Base-by-base conservation (phyloP, 176 grass and related monocot genomes). In the Urochloa ruziziensis region DNA sequence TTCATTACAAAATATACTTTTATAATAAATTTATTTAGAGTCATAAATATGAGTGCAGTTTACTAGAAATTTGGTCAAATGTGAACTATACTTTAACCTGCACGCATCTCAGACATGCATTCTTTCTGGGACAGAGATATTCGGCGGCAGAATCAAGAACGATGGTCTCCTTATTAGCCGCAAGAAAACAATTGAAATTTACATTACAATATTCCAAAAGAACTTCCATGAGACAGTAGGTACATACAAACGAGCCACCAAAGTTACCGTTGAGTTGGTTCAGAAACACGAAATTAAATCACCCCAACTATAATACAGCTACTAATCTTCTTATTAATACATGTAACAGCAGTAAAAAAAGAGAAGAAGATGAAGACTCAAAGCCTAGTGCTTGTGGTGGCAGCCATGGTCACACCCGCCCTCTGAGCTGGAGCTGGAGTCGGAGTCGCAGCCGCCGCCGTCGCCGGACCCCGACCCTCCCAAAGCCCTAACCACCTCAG, bases 301-400 rank as follows among this genome's bases (percentile, higher is more conserved):
- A 62, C 12, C 48, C 2, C 19, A 39, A 0, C 29, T 29, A 62
- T 29, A 62, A 30, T 60, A 21, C 52, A 54, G 52, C 52, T 18
- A 21, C 8, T 43, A 43, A 39, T 48, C 46, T 17, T 5, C 6
- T 51, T 5, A 51, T 1, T 17, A 49, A 46, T 6, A 4, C 17
- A 51, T 6, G 15, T 17, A 48, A 18, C 1, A 52, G 6, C 17
- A n/a, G n/a, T n/a, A n/a, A n/a, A n/a, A n/a, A n/a, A n/a, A n/a
- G n/a, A n/a, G n/a, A 54, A 54, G 6, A 21, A 62, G 33, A 65
- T 35, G 62, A n/a, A 53, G 0, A 14, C 1, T 10, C 14, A 19
- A 33, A 58, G 46, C 10, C 64, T 90, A 90, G 33, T 90, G 88
- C 67, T 86, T 90, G 66, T 44, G 23, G 10, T 84, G 82, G 82